Conservation (phyloP, 1,139 yeast species). For the Blastobotrys petasosporus region DNA sequence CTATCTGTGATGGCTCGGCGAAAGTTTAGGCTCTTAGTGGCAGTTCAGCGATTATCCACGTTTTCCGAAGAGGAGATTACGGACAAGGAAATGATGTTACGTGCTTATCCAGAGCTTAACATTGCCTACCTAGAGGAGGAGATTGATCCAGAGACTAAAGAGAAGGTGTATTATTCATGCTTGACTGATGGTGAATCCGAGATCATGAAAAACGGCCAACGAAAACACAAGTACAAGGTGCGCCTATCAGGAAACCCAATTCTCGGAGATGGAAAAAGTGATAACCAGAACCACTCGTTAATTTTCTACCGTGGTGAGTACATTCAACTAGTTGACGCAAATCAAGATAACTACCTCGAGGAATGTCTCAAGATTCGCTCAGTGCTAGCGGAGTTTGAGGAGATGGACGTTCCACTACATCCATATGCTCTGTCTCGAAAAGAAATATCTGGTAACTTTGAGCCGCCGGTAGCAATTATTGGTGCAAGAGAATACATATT, state of each 20-base stretch:
- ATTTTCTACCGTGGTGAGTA: constrained; percentile 80
- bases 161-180: constrained; percentile 49
- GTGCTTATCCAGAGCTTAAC: constrained; percentile 55
- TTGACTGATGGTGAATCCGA: constrained; percentile 50
- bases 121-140: constrained; percentile 57
- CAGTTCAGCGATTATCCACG: constrained; percentile 59
- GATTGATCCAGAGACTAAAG: constrained; percentile 24
- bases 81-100: constrained; percentile 51
- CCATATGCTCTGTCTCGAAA: constrained; percentile 17
- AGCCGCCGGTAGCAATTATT: constrained; percentile 67
- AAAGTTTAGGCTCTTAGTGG: constrained; percentile 61
- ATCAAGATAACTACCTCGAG: constrained; percentile 81
- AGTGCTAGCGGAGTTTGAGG: constrained; percentile 75
- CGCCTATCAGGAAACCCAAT: constrained; percentile 79
- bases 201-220: constrained; percentile 38
- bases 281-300: constrained; percentile 75
- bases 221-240: constrained; percentile 49
- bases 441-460: constrained; percentile 4
- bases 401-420: constrained; percentile 34
- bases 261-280: constrained; percentile 85
- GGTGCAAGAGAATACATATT: constrained; percentile 89
- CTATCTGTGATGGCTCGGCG: constrained; percentile 44
- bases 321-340: constrained; percentile 81
- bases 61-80: constrained; percentile 49
- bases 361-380: constrained; percentile 80